Conservation (phyloP, 345 rosid genomes). For the Gossypium arboreum region DNA sequence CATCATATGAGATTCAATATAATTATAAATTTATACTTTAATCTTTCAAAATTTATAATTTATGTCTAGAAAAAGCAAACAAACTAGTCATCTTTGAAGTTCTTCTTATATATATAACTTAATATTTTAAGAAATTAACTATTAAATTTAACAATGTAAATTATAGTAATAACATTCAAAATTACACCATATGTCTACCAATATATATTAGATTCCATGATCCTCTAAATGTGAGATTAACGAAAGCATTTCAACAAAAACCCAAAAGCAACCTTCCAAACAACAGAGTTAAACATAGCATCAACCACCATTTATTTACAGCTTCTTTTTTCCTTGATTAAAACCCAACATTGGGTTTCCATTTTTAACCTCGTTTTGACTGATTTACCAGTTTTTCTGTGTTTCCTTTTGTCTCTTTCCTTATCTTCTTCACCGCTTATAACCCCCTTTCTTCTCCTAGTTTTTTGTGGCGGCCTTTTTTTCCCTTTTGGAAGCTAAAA, state of each 20-base stretch:
- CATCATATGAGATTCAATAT: no score
- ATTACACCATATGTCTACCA: no score
- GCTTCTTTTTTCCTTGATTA: background rate
- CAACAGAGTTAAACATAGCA: background rate
- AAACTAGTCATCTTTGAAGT: background rate
- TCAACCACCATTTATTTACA: background rate
- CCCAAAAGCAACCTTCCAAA: background rate
- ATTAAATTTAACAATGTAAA: no score
- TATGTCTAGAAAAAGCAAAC: background rate
- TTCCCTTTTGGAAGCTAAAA: background rate
- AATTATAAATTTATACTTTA: no score
- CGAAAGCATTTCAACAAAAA: background rate
- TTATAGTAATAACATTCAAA: no score
- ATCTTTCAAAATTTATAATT: no score
- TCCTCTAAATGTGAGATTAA: background rate
- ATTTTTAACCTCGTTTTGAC: slow-evolving; percentile 20
- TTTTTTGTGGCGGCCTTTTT: slow-evolving; percentile 1
- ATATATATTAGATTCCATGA: no score
- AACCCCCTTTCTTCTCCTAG: background rate
- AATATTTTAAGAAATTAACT: no score
- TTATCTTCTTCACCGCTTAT: slow-evolving; percentile 3
- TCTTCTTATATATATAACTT: no score
- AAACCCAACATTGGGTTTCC: background rate
- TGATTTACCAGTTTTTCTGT: background rate
- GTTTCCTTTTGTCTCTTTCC: slow-evolving; percentile 14